phyloP scores from a whole-genome alignment of 371 early-diverging fungal genomes.

The Rhizopus delemar region DNA sequence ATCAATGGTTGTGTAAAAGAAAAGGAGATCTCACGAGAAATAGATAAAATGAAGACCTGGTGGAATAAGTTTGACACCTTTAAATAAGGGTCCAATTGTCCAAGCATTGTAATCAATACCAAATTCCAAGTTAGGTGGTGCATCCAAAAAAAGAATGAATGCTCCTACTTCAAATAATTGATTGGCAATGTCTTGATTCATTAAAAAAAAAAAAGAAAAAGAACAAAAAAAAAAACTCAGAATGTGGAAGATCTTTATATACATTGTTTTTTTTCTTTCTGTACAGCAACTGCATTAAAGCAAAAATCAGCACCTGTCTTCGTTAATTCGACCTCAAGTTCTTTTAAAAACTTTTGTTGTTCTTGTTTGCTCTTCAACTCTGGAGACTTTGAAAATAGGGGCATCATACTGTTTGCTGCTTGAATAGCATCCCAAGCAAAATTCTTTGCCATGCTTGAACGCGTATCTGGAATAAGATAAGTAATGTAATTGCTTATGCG shows the following conservation, averaged over 20 bases:
- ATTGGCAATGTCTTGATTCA: constrained; percentile 71
- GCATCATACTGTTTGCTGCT: background rate
- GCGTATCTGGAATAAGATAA: background rate
- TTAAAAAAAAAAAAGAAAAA: background rate
- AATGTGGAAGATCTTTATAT: background rate
- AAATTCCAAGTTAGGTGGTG: constrained; percentile 82
- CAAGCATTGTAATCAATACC: constrained; percentile 92
- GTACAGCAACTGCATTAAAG: background rate
- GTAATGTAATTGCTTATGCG: background rate
- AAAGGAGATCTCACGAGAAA: constrained; percentile 61
- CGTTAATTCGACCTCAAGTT: too few relatives aligned
- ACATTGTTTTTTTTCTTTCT: background rate
- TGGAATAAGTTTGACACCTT: constrained; percentile 91
- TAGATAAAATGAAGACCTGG: constrained; percentile 93
- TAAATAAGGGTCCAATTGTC: constrained; percentile 89
- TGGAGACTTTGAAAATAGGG: background rate
- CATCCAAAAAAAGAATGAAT: constrained; percentile 76
- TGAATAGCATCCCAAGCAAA: background rate
- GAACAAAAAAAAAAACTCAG: background rate
- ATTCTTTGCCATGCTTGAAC: background rate
- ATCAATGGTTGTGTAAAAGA: background rate
- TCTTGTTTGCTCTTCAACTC: too few relatives aligned
- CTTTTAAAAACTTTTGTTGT: too few relatives aligned
- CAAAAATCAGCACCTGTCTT: too few relatives aligned
- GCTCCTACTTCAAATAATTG: constrained; percentile 77